phyloP scores from a whole-genome alignment of 1,139 yeast genomes.

The Trichomonascaceae sp. region DNA sequence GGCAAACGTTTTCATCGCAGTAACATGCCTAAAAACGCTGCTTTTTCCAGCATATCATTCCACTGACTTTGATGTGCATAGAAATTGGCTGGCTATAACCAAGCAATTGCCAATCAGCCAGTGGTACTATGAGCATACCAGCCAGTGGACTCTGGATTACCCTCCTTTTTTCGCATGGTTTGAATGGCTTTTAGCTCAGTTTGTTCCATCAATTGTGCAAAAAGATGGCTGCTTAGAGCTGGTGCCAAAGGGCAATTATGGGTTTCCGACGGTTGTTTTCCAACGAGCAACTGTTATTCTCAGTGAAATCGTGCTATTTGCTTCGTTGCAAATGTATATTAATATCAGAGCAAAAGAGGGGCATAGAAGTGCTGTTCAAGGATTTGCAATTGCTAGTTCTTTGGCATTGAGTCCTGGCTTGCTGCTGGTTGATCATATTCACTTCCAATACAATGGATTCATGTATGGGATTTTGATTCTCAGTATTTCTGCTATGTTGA shows the following conservation, averaged over 20 bases:
- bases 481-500: conserved; percentile 65
- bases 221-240: conserved; percentile 77
- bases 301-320: conserved; percentile 67
- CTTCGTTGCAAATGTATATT: conserved; percentile 66
- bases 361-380: conserved; percentile 34
- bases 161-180: conserved; percentile 98
- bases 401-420: conserved; percentile 85
- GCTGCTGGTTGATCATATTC: conserved; percentile 83
- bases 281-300: conserved; percentile 76
- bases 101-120: conserved; percentile 62
- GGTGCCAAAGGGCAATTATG: conserved; percentile 58
- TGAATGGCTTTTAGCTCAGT: conserved; percentile 69
- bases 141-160: conserved; percentile 94
- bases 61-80: conserved; percentile 94
- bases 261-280: conserved; percentile 71
- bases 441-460: conserved; percentile 92
- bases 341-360: conserved; percentile 42
- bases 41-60: conserved; percentile 50
- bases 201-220: conserved; percentile 57
- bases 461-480: conserved; percentile 77
- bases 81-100: conserved; percentile 95
- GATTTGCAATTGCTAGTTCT: conserved; percentile 76
- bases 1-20: conserved; percentile 62
- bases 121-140: conserved; percentile 83
- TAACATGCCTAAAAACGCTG: conserved; percentile 50